Conservation (phyloP, 768 basidiomycete species). For the Naganishia antarctica region DNA sequence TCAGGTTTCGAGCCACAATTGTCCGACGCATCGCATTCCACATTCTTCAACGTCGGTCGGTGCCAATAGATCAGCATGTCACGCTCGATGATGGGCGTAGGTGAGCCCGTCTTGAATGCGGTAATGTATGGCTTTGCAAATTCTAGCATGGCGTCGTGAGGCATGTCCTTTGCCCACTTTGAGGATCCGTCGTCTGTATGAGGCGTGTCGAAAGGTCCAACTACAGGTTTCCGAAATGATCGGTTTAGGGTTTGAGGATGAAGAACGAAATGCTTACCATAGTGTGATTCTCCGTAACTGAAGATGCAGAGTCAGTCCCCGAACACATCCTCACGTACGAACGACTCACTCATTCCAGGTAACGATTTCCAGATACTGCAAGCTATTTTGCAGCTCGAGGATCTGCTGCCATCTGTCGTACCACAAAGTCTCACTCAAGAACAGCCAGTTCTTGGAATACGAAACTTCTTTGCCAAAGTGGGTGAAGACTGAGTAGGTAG, state of each 20-base stretch:
- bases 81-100: constrained; percentile 34
- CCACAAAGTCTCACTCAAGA: constrained; percentile 45
- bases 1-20: constrained; percentile 41
- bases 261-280: constrained; percentile 23
- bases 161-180: constrained; percentile 42
- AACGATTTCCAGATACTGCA: constrained; percentile 41
- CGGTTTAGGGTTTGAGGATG: too few species aligned
- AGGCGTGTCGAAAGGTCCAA: constrained; percentile 41
- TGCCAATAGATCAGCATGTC: constrained; percentile 48
- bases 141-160: constrained; percentile 45
- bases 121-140: constrained; percentile 47
- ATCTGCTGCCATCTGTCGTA: constrained; percentile 47
- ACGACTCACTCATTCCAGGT: constrained; percentile 31
- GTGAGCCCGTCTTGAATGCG: constrained; percentile 43
- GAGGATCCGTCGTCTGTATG: constrained; percentile 47
- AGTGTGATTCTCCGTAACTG: constrained; percentile 41
- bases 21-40: constrained; percentile 45
- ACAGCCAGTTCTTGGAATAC: constrained; percentile 48
- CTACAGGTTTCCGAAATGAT: too few species aligned
- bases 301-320: background rate
- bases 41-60: constrained; percentile 43
- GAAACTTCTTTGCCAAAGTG: constrained; percentile 45
- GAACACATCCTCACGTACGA: too few species aligned
- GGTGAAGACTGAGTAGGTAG: constrained; percentile 36
- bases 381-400: constrained; percentile 33